Evolutionary conservation across 352 stramenopile genomes (phyloP).

Genomic region (Pythium graminicola): DNA sequence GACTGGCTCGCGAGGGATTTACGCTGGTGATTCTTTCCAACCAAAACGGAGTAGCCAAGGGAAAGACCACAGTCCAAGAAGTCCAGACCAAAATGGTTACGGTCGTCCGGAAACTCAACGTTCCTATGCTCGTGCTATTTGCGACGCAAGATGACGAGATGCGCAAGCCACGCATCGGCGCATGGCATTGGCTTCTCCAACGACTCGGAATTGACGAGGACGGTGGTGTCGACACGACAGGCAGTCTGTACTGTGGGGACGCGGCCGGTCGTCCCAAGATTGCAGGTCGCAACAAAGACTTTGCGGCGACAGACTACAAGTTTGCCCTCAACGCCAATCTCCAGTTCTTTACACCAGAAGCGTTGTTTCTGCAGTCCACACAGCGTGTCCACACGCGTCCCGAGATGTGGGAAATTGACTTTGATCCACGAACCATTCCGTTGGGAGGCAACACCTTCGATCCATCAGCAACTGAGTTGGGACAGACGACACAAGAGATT

Average conservation of each 20-base stretch:
- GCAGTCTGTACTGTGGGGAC: constrained; percentile 80
- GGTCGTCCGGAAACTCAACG: constrained; percentile 49
- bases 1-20: constrained; percentile 43
- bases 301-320: constrained; percentile 83
- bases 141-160: constrained; percentile 67
- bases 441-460: constrained; percentile 4
- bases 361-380: constrained; percentile 66
- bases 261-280: constrained; percentile 70
- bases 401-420: constrained; percentile 68
- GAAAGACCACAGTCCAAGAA: constrained; percentile 48
- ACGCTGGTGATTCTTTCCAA: constrained; percentile 75
- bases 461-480: constrained; percentile 8
- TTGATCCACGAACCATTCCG: constrained; percentile 43
- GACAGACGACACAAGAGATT: constrained; percentile 44
- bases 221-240: constrained; percentile 33
- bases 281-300: constrained; percentile 66
- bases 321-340: constrained; percentile 84
- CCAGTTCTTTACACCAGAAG: constrained; percentile 77
- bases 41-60: constrained; percentile 78
- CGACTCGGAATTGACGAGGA: constrained; percentile 15
- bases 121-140: constrained; percentile 68
- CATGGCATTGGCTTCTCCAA: constrained; percentile 50
- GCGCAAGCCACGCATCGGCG: constrained; percentile 68
- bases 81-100: constrained; percentile 65
- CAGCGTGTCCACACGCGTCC: constrained; percentile 64